Evolutionary conservation across 1,284 basidiomycete species (phyloP), one percentile per base, ranked within the genome.

Genomic region (Clitocybe nebularis): DNA sequence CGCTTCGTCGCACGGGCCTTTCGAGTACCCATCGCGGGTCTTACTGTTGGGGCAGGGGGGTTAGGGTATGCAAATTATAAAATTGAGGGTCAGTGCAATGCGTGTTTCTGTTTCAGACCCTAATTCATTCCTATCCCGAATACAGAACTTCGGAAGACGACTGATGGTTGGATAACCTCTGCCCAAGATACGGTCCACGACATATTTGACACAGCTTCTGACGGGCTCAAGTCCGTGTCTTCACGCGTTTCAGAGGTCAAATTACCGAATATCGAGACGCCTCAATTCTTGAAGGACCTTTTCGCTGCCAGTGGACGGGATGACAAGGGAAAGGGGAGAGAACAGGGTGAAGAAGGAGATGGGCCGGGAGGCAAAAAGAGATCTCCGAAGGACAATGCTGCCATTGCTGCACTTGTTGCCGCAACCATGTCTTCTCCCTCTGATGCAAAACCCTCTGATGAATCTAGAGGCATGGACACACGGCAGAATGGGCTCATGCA

Each of bases 21-120:
- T 58, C 73, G 85, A 39, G 81, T 94, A 1, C 91, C 91, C 23
- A 74, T 91, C 48, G 91, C 89, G 22, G 89, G 86, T 9, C 85
- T 82, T 16, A 89, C 89, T 0, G 78, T 92, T 16, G 91, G 92
- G 8, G 92, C 86, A 1, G 92, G 93, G n/a, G 85, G 89, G 0
- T 69, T 93, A 44, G 89, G 88, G 4, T 95, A 94, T 63, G 92
- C 90, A 11, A 93, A 93, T 60, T 94, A 93, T 71, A 92, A 91
- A 67, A 83, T 93, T 55, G 92, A 96, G 71, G 89, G 92, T 90
- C 48, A 52, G 79, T n/a, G n/a, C n/a, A n/a, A n/a, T n/a, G n/a
- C n/a, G n/a, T n/a, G n/a, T n/a, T n/a, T n/a, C n/a, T n/a, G n/a
- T n/a, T n/a, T n/a, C n/a, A n/a, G n/a, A n/a, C n/a, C n/a, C n/a